phyloP scores from a whole-genome alignment of 2,329 filamentous ascomycete genomes.

The Orbilia javanica region DNA sequence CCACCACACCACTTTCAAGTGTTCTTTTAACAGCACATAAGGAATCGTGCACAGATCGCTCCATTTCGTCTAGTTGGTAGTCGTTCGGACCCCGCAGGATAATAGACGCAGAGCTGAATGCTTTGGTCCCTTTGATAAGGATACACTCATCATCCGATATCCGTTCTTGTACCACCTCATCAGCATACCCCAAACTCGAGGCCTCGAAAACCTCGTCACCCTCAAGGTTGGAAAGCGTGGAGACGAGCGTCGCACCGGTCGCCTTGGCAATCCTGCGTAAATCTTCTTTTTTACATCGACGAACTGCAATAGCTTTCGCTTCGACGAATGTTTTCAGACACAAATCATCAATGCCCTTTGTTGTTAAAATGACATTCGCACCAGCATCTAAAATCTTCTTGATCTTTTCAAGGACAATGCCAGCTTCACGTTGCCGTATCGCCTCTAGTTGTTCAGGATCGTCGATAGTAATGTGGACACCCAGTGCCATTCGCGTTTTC shows the following conservation, averaged over 20 bases:
- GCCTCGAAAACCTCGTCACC: slow-evolving; percentile 97
- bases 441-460: slow-evolving; percentile 97
- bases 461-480: slow-evolving; percentile 97
- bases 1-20: slow-evolving; percentile 94
- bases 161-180: slow-evolving; percentile 97
- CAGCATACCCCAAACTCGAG: slow-evolving; percentile 87
- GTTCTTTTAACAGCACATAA: slow-evolving; percentile 97
- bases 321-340: slow-evolving; percentile 95
- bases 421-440: slow-evolving; percentile 91
- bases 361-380: slow-evolving; percentile 95
- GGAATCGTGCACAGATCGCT: slow-evolving; percentile 96
- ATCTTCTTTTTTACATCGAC: slow-evolving; percentile 98
- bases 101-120: slow-evolving; percentile 92
- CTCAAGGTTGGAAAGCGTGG: slow-evolving; percentile 94
- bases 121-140: slow-evolving; percentile 93
- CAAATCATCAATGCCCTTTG: slow-evolving; percentile 97
- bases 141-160: slow-evolving; percentile 99
- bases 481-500: slow-evolving; percentile 99
- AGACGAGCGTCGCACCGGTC: slow-evolving; percentile 91
- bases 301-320: slow-evolving; percentile 92
- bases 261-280: slow-evolving; percentile 94
- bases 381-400: slow-evolving; percentile 98
- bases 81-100: slow-evolving; percentile 96
- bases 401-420: slow-evolving; percentile 91
- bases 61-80: slow-evolving; percentile 98